Evolutionary conservation across 108 stramenopile species (phyloP), one percentile per base, ranked within the genome.

Genomic region (Cyclostephanos tholiformis): DNA sequence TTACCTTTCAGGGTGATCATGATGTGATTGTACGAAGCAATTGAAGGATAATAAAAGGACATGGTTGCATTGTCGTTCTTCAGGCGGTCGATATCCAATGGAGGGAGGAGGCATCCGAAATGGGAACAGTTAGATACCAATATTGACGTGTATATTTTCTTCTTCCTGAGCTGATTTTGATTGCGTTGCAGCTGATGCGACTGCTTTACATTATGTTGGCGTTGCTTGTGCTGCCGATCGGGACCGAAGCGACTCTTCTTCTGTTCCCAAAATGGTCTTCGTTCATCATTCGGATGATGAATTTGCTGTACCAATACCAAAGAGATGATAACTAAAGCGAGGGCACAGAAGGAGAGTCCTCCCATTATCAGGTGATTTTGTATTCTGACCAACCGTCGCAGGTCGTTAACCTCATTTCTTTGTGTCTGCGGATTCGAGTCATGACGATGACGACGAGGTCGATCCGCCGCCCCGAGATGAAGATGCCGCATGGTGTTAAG

Each of bases 1-100:
- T 81, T 81, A 68, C 73, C 74, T 39, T 70, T 70, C 57, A 74
- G 80, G 50, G 80, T 81, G 23, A 81, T 27, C 30, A 81, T 32
- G 17, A 81, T 64, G 41, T 81, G 73, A 74, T 69, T 49, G 66
- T 3, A 43, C 39, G 73, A 70, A 52, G 41, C 48, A 9, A 70
- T 60, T 35, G 35, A 27, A 8, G 52, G 23, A 53, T 53, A 53
- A 53, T 25, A 25, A 20, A 8, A 41, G 27, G 56, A 57, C 27
- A 7, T 29, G 0, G 26, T 32, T 38, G 35, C 19, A 5, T 32
- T n/a, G 32, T 35, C 16, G 36, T 9, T 30, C 29, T 8, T 35
- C 35, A 60, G 16, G n/a, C 38, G 59, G 59, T 35, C 17, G 2
- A 60, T 30, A 14, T 60, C 59, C 14, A 60, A 5, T 38, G 59